Conservation (phyloP, 2,329 filamentous ascomycete species). For the Botryotinia calthae region DNA sequence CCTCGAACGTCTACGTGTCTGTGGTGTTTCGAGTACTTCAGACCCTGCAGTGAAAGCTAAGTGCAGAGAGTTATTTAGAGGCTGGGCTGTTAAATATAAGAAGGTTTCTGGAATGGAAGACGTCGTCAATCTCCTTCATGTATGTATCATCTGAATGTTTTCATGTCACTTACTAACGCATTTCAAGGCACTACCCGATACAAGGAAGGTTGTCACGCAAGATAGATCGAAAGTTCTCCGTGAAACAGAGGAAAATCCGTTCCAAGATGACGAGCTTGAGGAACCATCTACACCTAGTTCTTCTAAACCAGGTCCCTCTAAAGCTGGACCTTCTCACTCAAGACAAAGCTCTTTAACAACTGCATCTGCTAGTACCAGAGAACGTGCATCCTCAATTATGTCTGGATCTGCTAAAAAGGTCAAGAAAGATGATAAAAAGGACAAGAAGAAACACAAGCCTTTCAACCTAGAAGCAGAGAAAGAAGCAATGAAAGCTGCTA, state of each 20-base stretch:
- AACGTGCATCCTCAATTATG: conserved; percentile 26
- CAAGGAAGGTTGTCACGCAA: conserved; percentile 70
- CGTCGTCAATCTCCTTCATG: conserved; percentile 74
- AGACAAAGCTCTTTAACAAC: conserved; percentile 24
- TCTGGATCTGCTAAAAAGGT: conserved; percentile 39
- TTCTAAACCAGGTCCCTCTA: conserved; percentile 15
- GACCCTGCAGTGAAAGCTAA: conserved; percentile 85
- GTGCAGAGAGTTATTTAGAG: conserved; percentile 79
- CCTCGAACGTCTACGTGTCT: conserved; percentile 84
- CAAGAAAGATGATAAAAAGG: conserved; percentile 43
- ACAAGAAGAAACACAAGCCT: conserved; percentile 56
- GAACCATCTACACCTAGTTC: conserved; percentile 36
- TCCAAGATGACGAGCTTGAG: conserved; percentile 64
- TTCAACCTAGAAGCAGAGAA: conserved; percentile 90
- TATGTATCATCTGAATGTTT: conserved; percentile 32
- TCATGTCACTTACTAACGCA: conserved; percentile 19
- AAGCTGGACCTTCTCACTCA: conserved; percentile 25
- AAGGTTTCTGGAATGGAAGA: conserved; percentile 74
- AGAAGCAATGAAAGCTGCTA: conserved; percentile 79
- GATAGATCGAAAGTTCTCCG: conserved; percentile 79
- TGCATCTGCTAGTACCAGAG: conserved; percentile 22
- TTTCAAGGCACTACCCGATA: conserved; percentile 55
- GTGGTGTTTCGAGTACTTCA: conserved; percentile 79
- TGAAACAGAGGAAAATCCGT: conserved; percentile 72
- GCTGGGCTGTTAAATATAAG: conserved; percentile 83